These are phyloP conservation scores for Aegilops longissima DNA, from an alignment of 176 grass and related monocot genomes.

Conservation along the genomic window DNA sequence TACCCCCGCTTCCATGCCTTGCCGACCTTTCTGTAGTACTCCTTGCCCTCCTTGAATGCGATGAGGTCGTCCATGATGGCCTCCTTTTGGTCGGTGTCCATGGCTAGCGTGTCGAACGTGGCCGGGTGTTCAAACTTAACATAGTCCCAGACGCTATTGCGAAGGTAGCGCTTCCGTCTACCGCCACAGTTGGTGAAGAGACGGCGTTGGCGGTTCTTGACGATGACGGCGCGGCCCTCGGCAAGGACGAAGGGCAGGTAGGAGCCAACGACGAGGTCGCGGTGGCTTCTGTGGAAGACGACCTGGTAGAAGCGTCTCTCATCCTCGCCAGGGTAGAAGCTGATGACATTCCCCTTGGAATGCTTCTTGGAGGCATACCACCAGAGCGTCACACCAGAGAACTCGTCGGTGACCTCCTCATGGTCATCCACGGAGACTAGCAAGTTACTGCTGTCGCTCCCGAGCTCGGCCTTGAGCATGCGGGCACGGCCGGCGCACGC, in stretches of 20 bases:
- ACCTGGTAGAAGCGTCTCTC: slow-evolving; percentile 18
- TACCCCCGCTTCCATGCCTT: slow-evolving; percentile 65
- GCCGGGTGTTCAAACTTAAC: slow-evolving; percentile 42
- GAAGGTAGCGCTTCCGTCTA: too few species aligned
- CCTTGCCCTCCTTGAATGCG: slow-evolving; percentile 33
- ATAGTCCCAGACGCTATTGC: slow-evolving; percentile 22
- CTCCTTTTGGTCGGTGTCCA: slow-evolving; percentile 45
- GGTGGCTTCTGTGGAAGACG: slow-evolving; percentile 17
- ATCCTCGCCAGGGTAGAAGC: neutral
- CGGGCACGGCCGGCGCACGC: slow-evolving; percentile 39
- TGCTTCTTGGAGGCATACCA: neutral
- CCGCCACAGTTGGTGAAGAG: slow-evolving; percentile 35
- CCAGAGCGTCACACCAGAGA: slow-evolving; percentile 27
- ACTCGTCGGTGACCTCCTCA: slow-evolving; percentile 63
- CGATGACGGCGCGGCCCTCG: slow-evolving; percentile 17
- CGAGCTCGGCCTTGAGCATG: slow-evolving; percentile 55
- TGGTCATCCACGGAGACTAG: slow-evolving; percentile 55
- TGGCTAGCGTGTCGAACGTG: slow-evolving; percentile 38
- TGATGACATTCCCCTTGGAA: neutral
- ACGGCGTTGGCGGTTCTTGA: slow-evolving; percentile 26
- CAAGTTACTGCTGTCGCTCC: slow-evolving; percentile 35
- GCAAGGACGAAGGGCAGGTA: slow-evolving; percentile 42
- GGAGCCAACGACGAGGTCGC: neutral
- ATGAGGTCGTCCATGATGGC: slow-evolving; percentile 51
- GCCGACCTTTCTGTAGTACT: slow-evolving; percentile 45